Evolutionary conservation across 2,329 filamentous ascomycete genomes (phyloP), one percentile per base, ranked within the genome.

Genomic region (Claviceps maximensis): DNA sequence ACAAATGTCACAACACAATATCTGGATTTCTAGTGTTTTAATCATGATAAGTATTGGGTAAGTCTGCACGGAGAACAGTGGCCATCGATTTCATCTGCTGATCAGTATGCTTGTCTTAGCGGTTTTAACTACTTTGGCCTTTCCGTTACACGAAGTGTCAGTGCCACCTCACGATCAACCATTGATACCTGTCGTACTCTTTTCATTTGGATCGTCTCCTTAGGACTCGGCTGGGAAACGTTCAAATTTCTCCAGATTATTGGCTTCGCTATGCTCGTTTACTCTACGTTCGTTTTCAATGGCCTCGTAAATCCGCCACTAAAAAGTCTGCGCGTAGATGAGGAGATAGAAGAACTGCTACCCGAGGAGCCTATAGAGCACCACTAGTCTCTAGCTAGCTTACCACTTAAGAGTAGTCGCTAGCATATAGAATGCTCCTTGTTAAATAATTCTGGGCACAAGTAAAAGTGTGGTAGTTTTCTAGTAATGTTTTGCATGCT

Each of bases 41-140:
- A 97, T 97, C 66, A 98, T 98, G 93, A 78, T 98, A 59, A 95
- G 89, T 63, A 98, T 98, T 62, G 91, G 91, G 86, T 94, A 80
- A 59, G 58, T 56, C 13, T 21, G 21, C 27, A 25, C 17, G 8
- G 8, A 46, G 15, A 10, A 21, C 10, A 33, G 25, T 15, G 1
- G 29, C 10, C 17, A 29, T 21, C 9, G 9, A 27, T 40, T 25
- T 36, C 31, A 10, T n/a, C n/a, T 31, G 3, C 56, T 51, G 51
- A 45, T 62, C 54, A 66, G 54, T 57, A 53, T 54, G 4, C 52
- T 56, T 44, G 21, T 56, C 31, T 44, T 33, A 94, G 89, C 58
- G 90, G 91, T 52, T 98, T 97, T 79, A 98, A 98, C 72, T 98
- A 95, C 75, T 98, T 98, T 69, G 93, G 93, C 8, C 79, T 98